phyloP scores from a whole-genome alignment of 2,329 filamentous ascomycete genomes.

The Malbranchea zuffiana region DNA sequence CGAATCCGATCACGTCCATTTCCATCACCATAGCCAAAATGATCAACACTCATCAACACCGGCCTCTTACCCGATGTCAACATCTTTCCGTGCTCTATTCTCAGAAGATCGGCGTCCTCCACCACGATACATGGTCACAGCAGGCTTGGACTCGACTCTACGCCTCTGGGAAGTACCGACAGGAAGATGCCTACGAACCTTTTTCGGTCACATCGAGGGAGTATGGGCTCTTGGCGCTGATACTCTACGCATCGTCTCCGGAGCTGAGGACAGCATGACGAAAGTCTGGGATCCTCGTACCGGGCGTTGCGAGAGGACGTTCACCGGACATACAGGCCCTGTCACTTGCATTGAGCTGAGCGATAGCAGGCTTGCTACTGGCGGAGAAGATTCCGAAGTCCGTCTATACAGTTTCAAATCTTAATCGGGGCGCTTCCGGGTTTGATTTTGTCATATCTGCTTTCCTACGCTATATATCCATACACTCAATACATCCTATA shows the following conservation, averaged over 20 bases:
- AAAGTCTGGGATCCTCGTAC: conserved; percentile 92
- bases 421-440: conserved; percentile 1
- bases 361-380: conserved; percentile 79
- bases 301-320: conserved; percentile 83
- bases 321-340: conserved; percentile 79
- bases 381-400: conserved; percentile 87
- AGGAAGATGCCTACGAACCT: conserved; percentile 74
- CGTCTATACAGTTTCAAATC: conserved; percentile 45
- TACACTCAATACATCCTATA: too few relatives aligned
- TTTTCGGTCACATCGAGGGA: conserved; percentile 94
- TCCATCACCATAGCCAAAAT: conserved; percentile 18
- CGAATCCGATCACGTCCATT: conserved; percentile 11
- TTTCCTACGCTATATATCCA: too few relatives aligned
- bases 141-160: conserved; percentile 81
- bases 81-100: conserved; percentile 38
- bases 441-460: too few relatives aligned
- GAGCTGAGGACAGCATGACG: conserved; percentile 86
- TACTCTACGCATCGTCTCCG: conserved; percentile 75
- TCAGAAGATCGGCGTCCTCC: conserved; percentile 57
- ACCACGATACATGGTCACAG: conserved; percentile 84
- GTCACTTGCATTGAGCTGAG: conserved; percentile 89
- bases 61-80: conserved; percentile 17
- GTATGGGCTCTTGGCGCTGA: conserved; percentile 90
- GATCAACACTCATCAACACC: conserved; percentile 14
- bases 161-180: conserved; percentile 82